Conservation (phyloP, 148 eudicot species). For the Persicaria maculosa region DNA sequence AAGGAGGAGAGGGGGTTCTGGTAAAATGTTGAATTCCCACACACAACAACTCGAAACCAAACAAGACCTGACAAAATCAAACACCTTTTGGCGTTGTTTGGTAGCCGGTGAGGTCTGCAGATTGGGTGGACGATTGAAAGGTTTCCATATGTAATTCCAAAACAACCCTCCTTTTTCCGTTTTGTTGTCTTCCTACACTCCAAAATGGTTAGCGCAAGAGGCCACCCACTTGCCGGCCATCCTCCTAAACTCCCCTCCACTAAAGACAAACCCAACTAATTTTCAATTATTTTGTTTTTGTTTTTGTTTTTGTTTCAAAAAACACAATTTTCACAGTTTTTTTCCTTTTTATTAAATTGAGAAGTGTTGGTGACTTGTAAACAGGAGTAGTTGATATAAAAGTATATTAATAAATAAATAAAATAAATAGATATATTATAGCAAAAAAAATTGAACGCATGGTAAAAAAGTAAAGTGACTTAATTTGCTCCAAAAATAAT, state of each 20-base stretch:
- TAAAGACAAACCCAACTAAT: not conserved
- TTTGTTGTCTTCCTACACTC: not conserved
- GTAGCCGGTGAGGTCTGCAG: conserved; percentile 1
- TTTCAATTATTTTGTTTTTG: not conserved
- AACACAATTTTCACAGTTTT: not conserved
- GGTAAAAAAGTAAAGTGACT: too few species aligned
- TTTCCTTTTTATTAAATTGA: too few species aligned
- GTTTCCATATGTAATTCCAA: not conserved
- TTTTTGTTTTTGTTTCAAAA: not conserved
- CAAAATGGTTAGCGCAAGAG: not conserved
- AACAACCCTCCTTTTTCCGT: not conserved
- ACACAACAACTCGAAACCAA: conserved; percentile 43
- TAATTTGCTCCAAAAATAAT: too few species aligned
- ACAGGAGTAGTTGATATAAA: too few species aligned
- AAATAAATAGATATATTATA: too few species aligned
- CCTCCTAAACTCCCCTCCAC: not conserved
- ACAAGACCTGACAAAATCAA: conserved; percentile 53
- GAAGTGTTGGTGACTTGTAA: too few species aligned
- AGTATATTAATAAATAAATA: too few species aligned
- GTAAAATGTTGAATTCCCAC: conserved; percentile 37
- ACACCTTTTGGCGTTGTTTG: not conserved
- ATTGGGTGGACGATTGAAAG: not conserved
- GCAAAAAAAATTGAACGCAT: too few species aligned
- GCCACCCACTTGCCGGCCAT: conserved; percentile 1
- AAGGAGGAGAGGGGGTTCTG: conserved; percentile 21